Evolutionary conservation across 108 stramenopile genomes (phyloP), one percentile per base, ranked within the genome.

Genomic region (Discostella stelligeroides): DNA sequence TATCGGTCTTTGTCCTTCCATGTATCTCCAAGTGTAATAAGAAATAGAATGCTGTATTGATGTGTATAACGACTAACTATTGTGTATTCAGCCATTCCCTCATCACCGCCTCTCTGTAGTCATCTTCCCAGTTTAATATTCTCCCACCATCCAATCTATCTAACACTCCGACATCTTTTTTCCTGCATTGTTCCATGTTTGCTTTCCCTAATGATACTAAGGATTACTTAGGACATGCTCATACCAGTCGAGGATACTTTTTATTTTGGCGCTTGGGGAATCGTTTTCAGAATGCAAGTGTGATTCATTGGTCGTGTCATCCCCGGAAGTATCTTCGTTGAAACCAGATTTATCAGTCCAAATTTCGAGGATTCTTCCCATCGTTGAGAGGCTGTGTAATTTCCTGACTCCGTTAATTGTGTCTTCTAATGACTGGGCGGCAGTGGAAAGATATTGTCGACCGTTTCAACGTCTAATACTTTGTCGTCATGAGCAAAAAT

Each of bases 91-190:
- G 45, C 86, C 72, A 73, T 73, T 84, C 18, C 75, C 62, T 46
- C 73, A 42, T 63, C 37, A 89, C 62, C n/a, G 88, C 88, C 50
- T 73, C 73, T 11, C 68, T 46, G 43, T 89, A 89, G 4, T 71
- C 86, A 34, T 85, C 82, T 45, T 89, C 88, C 21, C 86, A 75
- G 8, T 57, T 64, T 20, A 89, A 69, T 18, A 67, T 62, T n/a
- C 61, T 79, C 4, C 88, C 88, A 42, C 66, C 64, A 66, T 89
- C 89, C n/a, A 91, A 60, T 23, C 74, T 58, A 55, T 84, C 55
- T 24, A 91, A 48, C 10, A 85, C 61, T 7, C 17, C 24, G 0
- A 50, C 70, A 0, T 85, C 83, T 29, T 60, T 24, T 25, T 58
- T 42, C 15, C 27, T 20, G 15, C 45, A 17, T 15, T 27, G 27